Conservation (phyloP, 495 filamentous ascomycete genomes). For the Pyrenula massariospora region DNA sequence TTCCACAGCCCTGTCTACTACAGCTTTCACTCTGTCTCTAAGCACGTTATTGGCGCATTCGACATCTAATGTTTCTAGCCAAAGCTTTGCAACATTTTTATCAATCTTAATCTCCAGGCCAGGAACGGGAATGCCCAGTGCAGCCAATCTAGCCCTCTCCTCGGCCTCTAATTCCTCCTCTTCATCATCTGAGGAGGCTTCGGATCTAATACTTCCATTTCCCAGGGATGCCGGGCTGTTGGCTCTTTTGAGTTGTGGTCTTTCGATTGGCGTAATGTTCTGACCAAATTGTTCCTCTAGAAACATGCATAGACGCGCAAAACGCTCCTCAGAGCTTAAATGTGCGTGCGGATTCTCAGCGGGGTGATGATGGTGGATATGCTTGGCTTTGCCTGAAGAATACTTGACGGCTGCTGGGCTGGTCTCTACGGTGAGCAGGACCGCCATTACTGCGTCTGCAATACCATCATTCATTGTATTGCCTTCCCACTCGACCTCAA, state of each 20-base stretch:
- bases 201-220: conserved; percentile 18
- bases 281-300: conserved; percentile 92
- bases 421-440: conserved; percentile 79
- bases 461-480: conserved; percentile 97
- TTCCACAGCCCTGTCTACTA: conserved; percentile 88
- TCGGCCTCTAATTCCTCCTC: conserved; percentile 41
- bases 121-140: conserved; percentile 75
- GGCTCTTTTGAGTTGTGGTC: conserved; percentile 38
- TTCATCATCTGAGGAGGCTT: conserved; percentile 6
- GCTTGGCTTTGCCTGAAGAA: conserved; percentile 41
- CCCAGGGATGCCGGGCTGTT: conserved; percentile 15
- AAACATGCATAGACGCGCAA: conserved; percentile 83
- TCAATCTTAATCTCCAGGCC: conserved; percentile 82
- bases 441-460: conserved; percentile 87
- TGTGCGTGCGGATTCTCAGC: conserved; percentile 59
- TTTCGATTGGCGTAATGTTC: conserved; percentile 60
- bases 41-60: conserved; percentile 68
- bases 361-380: conserved; percentile 35
- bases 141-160: conserved; percentile 59
- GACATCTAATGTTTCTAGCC: conserved; percentile 83
- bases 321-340: conserved; percentile 56
- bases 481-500: conserved; percentile 93
- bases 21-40: conserved; percentile 68
- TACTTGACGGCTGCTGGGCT: conserved; percentile 90
- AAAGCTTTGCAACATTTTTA: conserved; percentile 75